These are phyloP conservation scores for Penicillium sp. DNA, from an alignment of 2,329 filamentous ascomycete species.

Conservation along the genomic window DNA sequence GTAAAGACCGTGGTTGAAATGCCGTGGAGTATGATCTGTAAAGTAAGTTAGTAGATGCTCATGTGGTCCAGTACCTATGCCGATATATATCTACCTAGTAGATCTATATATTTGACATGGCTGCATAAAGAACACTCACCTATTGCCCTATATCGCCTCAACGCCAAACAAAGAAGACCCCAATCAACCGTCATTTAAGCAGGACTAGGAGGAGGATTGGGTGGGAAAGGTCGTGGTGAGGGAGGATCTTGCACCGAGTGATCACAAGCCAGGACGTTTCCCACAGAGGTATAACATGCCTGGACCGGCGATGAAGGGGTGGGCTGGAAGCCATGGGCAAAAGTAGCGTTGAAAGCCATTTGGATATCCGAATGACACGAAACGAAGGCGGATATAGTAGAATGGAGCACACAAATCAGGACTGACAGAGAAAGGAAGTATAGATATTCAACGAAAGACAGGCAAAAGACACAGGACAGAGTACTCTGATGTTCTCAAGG, in stretches of 20 bases:
- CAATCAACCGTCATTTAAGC: constrained; percentile 19
- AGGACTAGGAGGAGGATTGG: constrained; percentile 41
- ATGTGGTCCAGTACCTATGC: background rate
- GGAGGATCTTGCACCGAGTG: constrained; percentile 26
- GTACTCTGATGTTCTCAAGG: background rate
- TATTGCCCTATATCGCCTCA: constrained; percentile 11
- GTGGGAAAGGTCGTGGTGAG: constrained; percentile 32
- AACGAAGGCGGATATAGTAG: background rate
- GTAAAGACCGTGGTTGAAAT: background rate
- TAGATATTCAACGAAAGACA: background rate
- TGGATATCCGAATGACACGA: background rate
- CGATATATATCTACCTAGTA: background rate
- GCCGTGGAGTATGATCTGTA: background rate
- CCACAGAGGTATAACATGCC: background rate
- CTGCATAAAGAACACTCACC: constrained; percentile 1
- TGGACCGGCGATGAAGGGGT: background rate
- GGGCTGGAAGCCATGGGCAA: background rate
- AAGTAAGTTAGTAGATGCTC: background rate
- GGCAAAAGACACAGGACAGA: background rate
- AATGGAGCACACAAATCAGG: background rate
- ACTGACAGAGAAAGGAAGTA: background rate
- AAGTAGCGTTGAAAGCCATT: constrained; percentile 6
- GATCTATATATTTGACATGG: background rate
- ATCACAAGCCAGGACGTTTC: constrained; percentile 9
- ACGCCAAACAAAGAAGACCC: constrained; percentile 12